Evolutionary conservation across 176 grass and related monocot genomes (phyloP).

Genomic region (Avena atlantica): DNA sequence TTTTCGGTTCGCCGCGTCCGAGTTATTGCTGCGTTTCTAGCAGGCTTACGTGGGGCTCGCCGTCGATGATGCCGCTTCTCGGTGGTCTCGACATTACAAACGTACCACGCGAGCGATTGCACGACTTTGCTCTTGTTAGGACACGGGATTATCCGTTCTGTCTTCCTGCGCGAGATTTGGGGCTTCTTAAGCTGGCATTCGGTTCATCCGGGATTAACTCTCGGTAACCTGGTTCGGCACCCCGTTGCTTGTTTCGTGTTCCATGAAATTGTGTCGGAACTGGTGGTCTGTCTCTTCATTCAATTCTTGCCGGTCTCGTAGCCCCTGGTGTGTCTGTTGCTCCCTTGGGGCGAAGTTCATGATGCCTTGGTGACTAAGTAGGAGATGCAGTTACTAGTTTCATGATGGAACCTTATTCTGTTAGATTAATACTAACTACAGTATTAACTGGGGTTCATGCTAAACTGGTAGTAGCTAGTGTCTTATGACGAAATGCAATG

Average conservation of each 20-base stretch:
- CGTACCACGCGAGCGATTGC: background rate
- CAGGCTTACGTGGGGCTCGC: background rate
- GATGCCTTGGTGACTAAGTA: conserved; percentile 16
- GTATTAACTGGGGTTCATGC: background rate
- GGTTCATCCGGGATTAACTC: background rate
- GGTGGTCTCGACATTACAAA: background rate
- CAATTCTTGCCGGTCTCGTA: background rate
- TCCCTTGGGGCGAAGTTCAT: conserved; percentile 11
- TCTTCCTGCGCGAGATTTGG: conserved; percentile 20
- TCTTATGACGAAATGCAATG: background rate
- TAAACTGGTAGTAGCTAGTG: conserved; percentile 12
- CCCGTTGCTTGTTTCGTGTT: background rate
- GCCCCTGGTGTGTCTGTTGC: background rate
- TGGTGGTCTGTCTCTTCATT: background rate
- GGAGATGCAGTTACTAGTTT: conserved; percentile 15
- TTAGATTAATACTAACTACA: conserved; percentile 2
- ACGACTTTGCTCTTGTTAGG: background rate
- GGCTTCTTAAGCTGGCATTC: conserved; percentile 14
- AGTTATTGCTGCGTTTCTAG: background rate
- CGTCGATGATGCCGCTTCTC: background rate
- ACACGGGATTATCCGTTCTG: conserved; percentile 8
- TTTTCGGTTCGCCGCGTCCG: background rate
- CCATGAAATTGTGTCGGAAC: conserved; percentile 8
- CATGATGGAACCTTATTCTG: background rate
- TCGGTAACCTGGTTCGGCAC: conserved; percentile 1